Evolutionary conservation across 108 stramenopile genomes (phyloP).

Genomic region (Cyclotella baltica): DNA sequence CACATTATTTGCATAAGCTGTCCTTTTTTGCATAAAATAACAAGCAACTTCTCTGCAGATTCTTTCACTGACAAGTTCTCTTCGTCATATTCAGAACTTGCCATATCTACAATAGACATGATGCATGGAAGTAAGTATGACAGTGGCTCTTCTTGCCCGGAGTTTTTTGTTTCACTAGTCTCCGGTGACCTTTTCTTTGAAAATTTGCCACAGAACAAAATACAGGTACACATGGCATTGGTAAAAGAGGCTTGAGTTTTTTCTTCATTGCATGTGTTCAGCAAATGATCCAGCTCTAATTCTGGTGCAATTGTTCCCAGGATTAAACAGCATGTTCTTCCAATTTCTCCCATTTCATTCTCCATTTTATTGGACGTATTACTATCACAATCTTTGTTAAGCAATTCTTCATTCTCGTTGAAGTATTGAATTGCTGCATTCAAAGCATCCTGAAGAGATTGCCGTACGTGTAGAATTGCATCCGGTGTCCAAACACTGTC

Average conservation of each 20-base stretch:
- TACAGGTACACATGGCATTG: slow-evolving; percentile 18
- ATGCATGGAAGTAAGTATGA: slow-evolving; percentile 35
- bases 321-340: slow-evolving; percentile 32
- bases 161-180: neutral
- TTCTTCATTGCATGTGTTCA: slow-evolving; percentile 9
- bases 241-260: slow-evolving; percentile 18
- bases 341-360: slow-evolving; percentile 25
- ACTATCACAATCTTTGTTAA: neutral
- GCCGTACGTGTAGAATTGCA: slow-evolving; percentile 45
- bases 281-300: slow-evolving; percentile 43
- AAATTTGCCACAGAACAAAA: slow-evolving; percentile 27
- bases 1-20: slow-evolving; percentile 19
- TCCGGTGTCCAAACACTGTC: slow-evolving; percentile 26
- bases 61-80: neutral
- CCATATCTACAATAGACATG: slow-evolving; percentile 23
- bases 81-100: slow-evolving; percentile 15
- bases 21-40: slow-evolving; percentile 11
- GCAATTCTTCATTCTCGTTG: slow-evolving; percentile 20
- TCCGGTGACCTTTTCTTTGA: slow-evolving; percentile 5
- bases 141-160: slow-evolving; percentile 33
- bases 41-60: neutral
- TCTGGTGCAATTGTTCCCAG: slow-evolving; percentile 50
- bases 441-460: slow-evolving; percentile 51
- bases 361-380: neutral
- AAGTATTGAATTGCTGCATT: slow-evolving; percentile 46